Evolutionary conservation across 1,284 basidiomycete genomes (phyloP), one percentile per base, ranked within the genome.

Genomic region (Irpex sp.): DNA sequence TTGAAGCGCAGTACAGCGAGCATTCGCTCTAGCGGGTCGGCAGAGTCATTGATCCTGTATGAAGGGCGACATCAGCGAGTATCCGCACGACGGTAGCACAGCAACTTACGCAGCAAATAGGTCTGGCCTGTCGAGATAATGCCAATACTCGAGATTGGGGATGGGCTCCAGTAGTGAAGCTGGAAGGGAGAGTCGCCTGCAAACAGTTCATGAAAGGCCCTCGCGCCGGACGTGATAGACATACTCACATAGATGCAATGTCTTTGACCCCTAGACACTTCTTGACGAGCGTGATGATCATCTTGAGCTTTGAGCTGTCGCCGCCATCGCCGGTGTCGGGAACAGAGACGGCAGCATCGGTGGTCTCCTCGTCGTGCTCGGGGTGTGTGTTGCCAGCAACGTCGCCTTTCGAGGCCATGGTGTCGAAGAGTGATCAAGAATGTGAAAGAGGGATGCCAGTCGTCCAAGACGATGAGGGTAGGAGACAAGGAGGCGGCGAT

Each of bases 61-160:
- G 36, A 21, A 2, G 19, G 6, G 7, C 21, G 21, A 13, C 21
- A 34, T 56, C 54, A 56, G n/a, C 7, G 54, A 8, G 13, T 31
- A 9, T 6, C 54, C 11, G 54, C 66, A n/a, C 58, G 40, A 57
- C 5, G 0, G 11, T 51, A 62, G 62, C 40, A 62, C 59, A 44
- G 67, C 51, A 37, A 80, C 87, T 79, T 73, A 96, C 94, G 93
- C 88, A 71, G 91, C 90, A 74, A 97, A 96, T 55, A 96, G 81
- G 76, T 98, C 96, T 8, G 96, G 94, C 66, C 96, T 84, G 76
- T 98, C 96, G 57, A 96, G 84, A 72, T 97, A 98, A 68, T 95
- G 92, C 93, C 93, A 97, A 77, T 95, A 96, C 77, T 97, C 96
- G 61, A 98, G 84, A 76, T 97, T 97, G 3, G 94, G 94, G 70